Evolutionary conservation across 345 rosid genomes (phyloP).

Genomic region (Boechera divaricarpa): DNA sequence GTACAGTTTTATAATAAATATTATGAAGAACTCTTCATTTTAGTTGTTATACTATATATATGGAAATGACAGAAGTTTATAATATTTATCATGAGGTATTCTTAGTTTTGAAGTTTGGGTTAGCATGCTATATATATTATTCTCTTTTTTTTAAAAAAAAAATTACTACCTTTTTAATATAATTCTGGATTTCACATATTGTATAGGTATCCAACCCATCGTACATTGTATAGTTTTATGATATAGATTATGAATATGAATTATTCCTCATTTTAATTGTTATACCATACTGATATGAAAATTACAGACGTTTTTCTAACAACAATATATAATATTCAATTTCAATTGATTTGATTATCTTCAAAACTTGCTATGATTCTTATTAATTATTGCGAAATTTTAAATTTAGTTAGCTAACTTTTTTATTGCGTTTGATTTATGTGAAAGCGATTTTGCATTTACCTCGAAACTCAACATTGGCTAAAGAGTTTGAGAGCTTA

Average conservation of each 20-base stretch:
- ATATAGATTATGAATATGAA: neutral
- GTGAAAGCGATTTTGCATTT: slow-evolving; percentile 66
- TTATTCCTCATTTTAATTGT: neutral
- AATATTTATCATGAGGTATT: neutral
- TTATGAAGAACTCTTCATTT: neutral
- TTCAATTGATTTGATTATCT: neutral
- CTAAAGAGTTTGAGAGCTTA: slow-evolving; percentile 64
- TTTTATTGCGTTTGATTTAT: neutral
- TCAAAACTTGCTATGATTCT: neutral
- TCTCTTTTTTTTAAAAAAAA: neutral
- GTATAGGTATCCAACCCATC: neutral
- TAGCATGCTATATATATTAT: neutral
- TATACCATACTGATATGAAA: neutral
- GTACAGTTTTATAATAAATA: neutral
- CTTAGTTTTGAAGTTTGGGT: neutral
- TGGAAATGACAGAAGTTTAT: neutral
- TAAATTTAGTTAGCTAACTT: neutral
- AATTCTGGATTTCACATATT: neutral
- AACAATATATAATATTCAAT: neutral
- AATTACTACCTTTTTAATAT: neutral
- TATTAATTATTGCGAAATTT: neutral
- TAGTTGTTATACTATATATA: neutral
- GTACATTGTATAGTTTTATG: neutral
- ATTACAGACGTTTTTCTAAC: neutral
- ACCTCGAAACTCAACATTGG: slow-evolving; percentile 66